These are phyloP conservation scores for Kuraishia hungarica DNA, from an alignment of 805 yeast species.

Conservation along the genomic window DNA sequence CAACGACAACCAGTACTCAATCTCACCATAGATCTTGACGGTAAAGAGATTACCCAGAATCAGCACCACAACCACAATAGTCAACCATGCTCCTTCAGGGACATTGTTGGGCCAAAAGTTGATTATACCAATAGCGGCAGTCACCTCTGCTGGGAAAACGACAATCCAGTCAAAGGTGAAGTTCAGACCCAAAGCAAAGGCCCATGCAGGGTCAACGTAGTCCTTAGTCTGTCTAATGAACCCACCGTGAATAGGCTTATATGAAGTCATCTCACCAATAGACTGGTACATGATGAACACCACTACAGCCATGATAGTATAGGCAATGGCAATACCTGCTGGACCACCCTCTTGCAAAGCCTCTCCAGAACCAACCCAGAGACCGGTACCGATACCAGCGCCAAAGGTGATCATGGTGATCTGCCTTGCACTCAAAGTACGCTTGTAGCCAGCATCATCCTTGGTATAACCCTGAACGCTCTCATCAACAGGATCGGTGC, in stretches of 20 bases:
- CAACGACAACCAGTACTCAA: constrained; percentile 31
- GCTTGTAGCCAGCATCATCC: constrained; percentile 21
- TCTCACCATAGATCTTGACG: constrained; percentile 34
- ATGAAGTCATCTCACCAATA: constrained; percentile 61
- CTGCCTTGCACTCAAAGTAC: constrained; percentile 29
- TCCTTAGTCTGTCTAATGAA: constrained; percentile 30
- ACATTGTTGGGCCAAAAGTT: constrained; percentile 47
- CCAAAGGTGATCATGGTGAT: constrained; percentile 75
- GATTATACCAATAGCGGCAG: constrained; percentile 56
- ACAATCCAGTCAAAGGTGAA: constrained; percentile 58
- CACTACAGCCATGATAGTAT: constrained; percentile 47
- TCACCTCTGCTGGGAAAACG: constrained; percentile 55
- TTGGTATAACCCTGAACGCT: neutral
- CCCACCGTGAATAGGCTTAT: constrained; percentile 51
- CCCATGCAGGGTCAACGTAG: constrained; percentile 47
- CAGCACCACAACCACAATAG: constrained; percentile 38
- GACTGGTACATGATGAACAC: constrained; percentile 52
- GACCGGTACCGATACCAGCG: constrained; percentile 78
- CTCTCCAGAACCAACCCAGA: constrained; percentile 49
- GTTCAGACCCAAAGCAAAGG: constrained; percentile 55
- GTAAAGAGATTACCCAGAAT: constrained; percentile 22
- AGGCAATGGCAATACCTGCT: constrained; percentile 43
- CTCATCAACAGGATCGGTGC: neutral
- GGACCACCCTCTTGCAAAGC: constrained; percentile 38
- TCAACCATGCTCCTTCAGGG: constrained; percentile 50